phyloP scores from a whole-genome alignment of 345 rosid species.

The Cardiospermum halicacabum region DNA sequence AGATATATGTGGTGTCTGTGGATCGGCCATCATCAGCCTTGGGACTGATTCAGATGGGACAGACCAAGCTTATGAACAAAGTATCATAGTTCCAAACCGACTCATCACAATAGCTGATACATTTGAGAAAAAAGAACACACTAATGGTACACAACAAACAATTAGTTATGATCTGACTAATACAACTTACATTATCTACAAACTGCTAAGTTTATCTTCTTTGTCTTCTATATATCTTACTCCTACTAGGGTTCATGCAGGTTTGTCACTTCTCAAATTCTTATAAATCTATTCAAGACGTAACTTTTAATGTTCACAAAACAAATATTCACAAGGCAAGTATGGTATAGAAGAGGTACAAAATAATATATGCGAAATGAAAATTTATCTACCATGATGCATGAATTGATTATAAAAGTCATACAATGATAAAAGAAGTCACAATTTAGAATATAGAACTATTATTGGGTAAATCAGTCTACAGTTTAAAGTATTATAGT shows the following conservation, averaged over 20 bases:
- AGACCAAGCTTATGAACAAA: conserved; percentile 31
- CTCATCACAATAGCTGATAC: conserved; percentile 34
- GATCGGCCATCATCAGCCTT: conserved; percentile 26
- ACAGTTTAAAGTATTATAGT: not conserved
- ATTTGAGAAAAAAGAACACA: conserved; percentile 48
- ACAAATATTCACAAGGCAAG: conserved; percentile 85
- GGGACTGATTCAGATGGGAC: conserved; percentile 26
- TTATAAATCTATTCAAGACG: conserved; percentile 59
- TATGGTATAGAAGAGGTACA: not conserved
- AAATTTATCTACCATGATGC: too few species aligned
- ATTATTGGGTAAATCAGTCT: not conserved
- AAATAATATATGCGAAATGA: too few species aligned
- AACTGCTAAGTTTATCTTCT: not conserved
- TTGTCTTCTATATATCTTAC: not conserved
- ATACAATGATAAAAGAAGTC: too few species aligned
- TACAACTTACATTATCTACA: not conserved
- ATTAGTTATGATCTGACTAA: conserved; percentile 2
- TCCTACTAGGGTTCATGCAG: conserved; percentile 42
- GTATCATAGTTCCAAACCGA: conserved; percentile 46
- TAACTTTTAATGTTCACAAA: conserved; percentile 57
- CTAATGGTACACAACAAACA: conserved; percentile 41
- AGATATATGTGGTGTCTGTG: too few species aligned
- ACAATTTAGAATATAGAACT: not conserved
- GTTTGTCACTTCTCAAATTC: conserved; percentile 55
- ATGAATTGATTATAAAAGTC: too few species aligned